Conservation (phyloP, 2,329 filamentous ascomycete genomes). For the Reticulascus tulasneorum region DNA sequence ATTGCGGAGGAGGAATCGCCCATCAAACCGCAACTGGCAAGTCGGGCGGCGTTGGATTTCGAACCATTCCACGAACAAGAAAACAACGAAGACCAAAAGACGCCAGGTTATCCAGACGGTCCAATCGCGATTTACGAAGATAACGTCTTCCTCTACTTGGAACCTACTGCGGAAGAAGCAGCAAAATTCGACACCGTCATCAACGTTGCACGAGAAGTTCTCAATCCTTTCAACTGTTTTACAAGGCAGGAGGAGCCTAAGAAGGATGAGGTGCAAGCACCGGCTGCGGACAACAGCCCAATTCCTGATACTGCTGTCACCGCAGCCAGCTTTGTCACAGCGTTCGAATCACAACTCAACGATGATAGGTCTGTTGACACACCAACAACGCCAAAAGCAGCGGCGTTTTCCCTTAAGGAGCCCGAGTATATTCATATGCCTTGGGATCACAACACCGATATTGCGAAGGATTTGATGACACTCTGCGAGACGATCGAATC, state of each 20-base stretch:
- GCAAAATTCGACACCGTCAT: constrained; percentile 76
- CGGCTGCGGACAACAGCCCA: constrained; percentile 37
- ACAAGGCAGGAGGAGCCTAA: constrained; percentile 25
- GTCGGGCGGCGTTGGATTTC: constrained; percentile 51
- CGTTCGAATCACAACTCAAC: constrained; percentile 48
- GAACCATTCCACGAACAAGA: constrained; percentile 64
- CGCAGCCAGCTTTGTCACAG: constrained; percentile 55
- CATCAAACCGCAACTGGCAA: constrained; percentile 60
- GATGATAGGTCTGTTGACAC: constrained; percentile 37
- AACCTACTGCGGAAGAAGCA: constrained; percentile 75
- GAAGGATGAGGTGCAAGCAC: constrained; percentile 22
- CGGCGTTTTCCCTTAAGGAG: constrained; percentile 36
- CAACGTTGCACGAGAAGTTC: constrained; percentile 79
- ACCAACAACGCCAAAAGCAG: constrained; percentile 56
- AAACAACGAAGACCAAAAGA: constrained; percentile 74
- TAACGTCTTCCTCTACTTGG: constrained; percentile 73
- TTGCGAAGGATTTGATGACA: constrained; percentile 69
- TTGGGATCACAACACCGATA: constrained; percentile 87
- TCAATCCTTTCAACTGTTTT: constrained; percentile 71
- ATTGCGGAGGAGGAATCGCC: constrained; percentile 55
- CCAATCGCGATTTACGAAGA: constrained; percentile 79
- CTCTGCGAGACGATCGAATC: constrained; percentile 75
- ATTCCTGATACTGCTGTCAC: constrained; percentile 55
- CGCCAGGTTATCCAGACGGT: constrained; percentile 76
- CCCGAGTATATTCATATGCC: constrained; percentile 85